Base-by-base conservation (phyloP, 352 stramenopile genomes). In the Globisporangium camurandrum region DNA sequence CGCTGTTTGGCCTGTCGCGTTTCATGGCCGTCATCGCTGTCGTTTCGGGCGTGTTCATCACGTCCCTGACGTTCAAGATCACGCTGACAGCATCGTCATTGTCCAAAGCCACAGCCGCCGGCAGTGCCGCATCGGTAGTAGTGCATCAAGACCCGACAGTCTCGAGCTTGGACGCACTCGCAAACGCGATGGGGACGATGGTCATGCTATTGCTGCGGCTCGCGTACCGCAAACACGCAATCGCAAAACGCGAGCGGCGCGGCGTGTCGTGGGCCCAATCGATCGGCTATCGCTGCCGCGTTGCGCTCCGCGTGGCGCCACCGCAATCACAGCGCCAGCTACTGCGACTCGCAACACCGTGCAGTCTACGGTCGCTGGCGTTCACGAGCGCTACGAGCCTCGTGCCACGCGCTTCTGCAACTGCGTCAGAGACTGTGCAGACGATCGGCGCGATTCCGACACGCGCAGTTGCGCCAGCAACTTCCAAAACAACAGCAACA, bases 111-210 rank as follows among this genome's bases (percentile, higher is more conserved):
- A n/a, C n/a, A n/a, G n/a, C n/a, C n/a, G n/a, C n/a, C n/a, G 23
- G 26, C 9, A n/a, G 8, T 23, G 20, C 38, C 20, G 2, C 16
- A 14, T 31, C 19, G 7, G 26, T n/a, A 10, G 17, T 11, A 30
- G n/a, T n/a, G n/a, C n/a, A n/a, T n/a, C n/a, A n/a, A n/a, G 8
- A 34, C 30, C 16, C 33, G 26, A 16, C 14, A 4, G 24, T 28
- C 3, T 34, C 45, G 17, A 34, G 5, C 20, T 44, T 27, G 5
- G 46, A 51, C 17, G 46, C 22, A 2, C 22, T 44, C 0, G 46
- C 41, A 3, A 51, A 51, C 33, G 23, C 33, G 19, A 34, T 51
- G 46, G 34, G 46, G 1, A 51, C 46, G 7, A 44, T 51, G 46
- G n/a, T 42, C 31, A 22, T 30, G 9, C 10, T 37, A 31, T 8